Evolutionary conservation across 805 yeast species (phyloP), one percentile per base, ranked within the genome.

Genomic region (Kuraishia piskuri): DNA sequence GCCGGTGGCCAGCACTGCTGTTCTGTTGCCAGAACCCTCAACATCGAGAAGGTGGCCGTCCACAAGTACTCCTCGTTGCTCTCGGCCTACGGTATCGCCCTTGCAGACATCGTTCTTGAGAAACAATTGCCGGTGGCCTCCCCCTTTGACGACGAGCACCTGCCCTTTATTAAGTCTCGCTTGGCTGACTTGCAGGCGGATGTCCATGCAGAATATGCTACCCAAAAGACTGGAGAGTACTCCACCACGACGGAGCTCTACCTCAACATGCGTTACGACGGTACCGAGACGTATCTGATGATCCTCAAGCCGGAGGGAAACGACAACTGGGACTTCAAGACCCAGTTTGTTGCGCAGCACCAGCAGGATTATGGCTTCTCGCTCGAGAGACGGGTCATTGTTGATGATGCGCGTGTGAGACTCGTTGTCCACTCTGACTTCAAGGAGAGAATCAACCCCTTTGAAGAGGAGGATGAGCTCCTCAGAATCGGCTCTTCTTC

Each of bases 1-100:
- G 96, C 96, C 23, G 96, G 96, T 52, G 96, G 96, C 8, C 96
- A 90, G 68, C 91, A 88, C 67, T 91, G 94, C 2, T 83, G 79
- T 51, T 83, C 87, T 8, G 83, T 90, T 44, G 96, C 96, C 1
- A 74, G 79, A 54, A 75, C 78, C 23, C 72, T 90, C 56, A 90
- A 90, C 6, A 86, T 90, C 49, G 65, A 73, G 12, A 79, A 80
- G 23, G 86, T 90, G 7, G 67, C 88, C 37, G 83, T 86, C 24
- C 96, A 90, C 68, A 79, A 85, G 64, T 87, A 87, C 65, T 88
- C 96, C 1, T 88, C 96, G 0, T 80, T 90, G 46, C 71, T 90
- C 12, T 87, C 95, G 0, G 96, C 96, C 0, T 90, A 86, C 63
- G 96, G 96, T 56, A 90, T 90, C 73, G 82, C 89, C 2, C 72